Evolutionary conservation across 352 stramenopile species (phyloP).

Genomic region (Globisporangium recalcitrans): DNA sequence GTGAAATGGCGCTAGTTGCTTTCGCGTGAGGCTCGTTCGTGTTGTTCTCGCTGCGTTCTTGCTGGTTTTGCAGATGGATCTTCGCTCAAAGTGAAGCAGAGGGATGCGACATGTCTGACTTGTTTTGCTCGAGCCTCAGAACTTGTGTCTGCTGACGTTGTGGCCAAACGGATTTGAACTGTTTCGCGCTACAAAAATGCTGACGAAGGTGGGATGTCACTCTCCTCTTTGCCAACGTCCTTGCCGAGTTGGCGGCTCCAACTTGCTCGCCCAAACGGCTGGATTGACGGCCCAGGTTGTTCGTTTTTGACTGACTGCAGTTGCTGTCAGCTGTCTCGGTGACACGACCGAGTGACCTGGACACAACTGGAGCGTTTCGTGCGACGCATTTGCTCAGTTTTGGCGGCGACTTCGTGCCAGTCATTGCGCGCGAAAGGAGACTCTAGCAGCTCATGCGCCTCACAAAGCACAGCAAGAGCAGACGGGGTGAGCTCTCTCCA

Average conservation of each 20-base stretch:
- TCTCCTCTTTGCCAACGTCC: background rate
- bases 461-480: background rate
- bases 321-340: background rate
- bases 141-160: background rate
- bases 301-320: too few species aligned
- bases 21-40: background rate
- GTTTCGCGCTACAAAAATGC: background rate
- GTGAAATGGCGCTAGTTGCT: background rate
- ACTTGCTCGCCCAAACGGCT: background rate
- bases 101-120: constrained; percentile 7
- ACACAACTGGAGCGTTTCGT: background rate
- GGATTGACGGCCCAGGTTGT: background rate
- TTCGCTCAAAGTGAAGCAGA: background rate
- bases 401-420: background rate
- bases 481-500: background rate
- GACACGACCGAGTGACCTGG: too few species aligned
- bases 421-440: background rate
- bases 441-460: background rate
- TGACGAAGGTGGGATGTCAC: constrained; percentile 1
- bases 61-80: background rate
- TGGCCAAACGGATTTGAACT: background rate
- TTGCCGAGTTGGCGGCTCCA: background rate
- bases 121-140: background rate
- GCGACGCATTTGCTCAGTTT: background rate
- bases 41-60: background rate